Percentiles rank a stretch among this genome's conserved stretches.
These are phyloP conservation scores for Blastobotrys capitulatus DNA, from an alignment of 1,139 yeast species.

Conservation along the genomic window DNA sequence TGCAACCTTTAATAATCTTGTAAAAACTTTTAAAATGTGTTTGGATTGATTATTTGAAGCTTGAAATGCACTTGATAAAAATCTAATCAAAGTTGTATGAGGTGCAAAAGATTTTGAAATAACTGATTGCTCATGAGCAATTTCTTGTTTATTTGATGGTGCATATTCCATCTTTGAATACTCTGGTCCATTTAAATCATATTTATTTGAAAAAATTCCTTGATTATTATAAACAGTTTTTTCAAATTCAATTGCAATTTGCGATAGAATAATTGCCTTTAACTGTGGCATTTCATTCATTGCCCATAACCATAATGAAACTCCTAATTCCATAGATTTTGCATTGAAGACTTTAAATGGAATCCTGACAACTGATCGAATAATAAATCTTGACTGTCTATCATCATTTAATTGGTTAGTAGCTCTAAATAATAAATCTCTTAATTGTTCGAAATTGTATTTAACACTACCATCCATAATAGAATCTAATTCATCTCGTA, in stretches of 20 bases:
- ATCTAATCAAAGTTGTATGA: constrained; percentile 61
- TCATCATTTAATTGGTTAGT: constrained; percentile 25
- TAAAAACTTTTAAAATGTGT: constrained; percentile 64
- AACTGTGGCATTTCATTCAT: constrained; percentile 61
- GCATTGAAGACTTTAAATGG: constrained; percentile 68
- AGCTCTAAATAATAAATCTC: constrained; percentile 27
- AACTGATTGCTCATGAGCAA: constrained; percentile 47
- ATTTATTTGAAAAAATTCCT: constrained; percentile 62
- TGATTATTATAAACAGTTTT: constrained; percentile 49
- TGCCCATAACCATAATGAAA: constrained; percentile 74
- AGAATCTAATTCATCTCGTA: constrained; percentile 19
- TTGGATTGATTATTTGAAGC: constrained; percentile 72
- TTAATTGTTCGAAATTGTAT: constrained; percentile 21
- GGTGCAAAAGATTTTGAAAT: constrained; percentile 59
- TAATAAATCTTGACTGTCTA: constrained; percentile 20
- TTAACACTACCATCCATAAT: constrained; percentile 1
- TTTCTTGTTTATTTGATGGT: constrained; percentile 65
- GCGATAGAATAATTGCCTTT: constrained; percentile 59
- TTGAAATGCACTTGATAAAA: constrained; percentile 77
- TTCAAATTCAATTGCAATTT: constrained; percentile 66
- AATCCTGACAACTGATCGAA: constrained; percentile 44
- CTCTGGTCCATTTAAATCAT: constrained; percentile 60
- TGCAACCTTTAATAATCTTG: constrained; percentile 56
- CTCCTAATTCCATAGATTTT: constrained; percentile 57
- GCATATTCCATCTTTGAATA: constrained; percentile 79